These are phyloP conservation scores for Pseudogymnoascus sp. DNA, from an alignment of 2,329 filamentous ascomycete species.

Conservation along the genomic window DNA sequence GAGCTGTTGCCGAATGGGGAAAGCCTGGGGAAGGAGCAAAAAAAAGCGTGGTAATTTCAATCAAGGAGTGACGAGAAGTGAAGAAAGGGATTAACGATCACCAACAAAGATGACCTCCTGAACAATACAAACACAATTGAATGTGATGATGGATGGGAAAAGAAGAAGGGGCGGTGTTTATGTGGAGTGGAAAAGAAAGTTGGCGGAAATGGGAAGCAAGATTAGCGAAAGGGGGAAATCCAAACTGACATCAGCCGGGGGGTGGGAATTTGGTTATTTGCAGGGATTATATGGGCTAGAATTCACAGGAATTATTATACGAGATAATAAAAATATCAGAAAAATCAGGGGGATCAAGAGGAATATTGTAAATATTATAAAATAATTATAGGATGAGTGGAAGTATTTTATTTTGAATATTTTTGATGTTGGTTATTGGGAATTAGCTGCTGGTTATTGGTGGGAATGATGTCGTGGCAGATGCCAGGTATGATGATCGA, in stretches of 20 bases:
- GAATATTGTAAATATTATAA: neutral
- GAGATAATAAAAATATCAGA: neutral
- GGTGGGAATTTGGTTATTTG: neutral
- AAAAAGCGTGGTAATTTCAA: conserved; percentile 16
- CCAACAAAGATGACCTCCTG: conserved; percentile 18
- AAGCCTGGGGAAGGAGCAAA: conserved; percentile 10
- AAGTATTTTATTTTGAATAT: conserved; percentile 3
- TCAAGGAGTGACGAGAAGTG: conserved; percentile 37
- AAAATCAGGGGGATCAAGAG: neutral
- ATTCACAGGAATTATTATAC: neutral
- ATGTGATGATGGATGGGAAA: conserved; percentile 27
- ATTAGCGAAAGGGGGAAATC: conserved; percentile 11
- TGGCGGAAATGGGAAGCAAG: neutral
- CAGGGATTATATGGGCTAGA: neutral
- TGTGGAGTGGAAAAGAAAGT: conserved; percentile 27
- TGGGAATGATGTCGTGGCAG: neutral
- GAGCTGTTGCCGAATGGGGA: conserved; percentile 8
- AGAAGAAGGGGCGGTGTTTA: conserved; percentile 24
- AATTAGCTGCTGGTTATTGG: neutral
- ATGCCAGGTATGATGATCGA: neutral
- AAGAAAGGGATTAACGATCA: conserved; percentile 13
- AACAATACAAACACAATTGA: conserved; percentile 15
- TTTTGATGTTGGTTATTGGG: neutral
- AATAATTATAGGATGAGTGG: neutral
- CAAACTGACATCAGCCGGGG: neutral